phyloP scores from a whole-genome alignment of 805 yeast species.

The Millerozyma acaciae region DNA sequence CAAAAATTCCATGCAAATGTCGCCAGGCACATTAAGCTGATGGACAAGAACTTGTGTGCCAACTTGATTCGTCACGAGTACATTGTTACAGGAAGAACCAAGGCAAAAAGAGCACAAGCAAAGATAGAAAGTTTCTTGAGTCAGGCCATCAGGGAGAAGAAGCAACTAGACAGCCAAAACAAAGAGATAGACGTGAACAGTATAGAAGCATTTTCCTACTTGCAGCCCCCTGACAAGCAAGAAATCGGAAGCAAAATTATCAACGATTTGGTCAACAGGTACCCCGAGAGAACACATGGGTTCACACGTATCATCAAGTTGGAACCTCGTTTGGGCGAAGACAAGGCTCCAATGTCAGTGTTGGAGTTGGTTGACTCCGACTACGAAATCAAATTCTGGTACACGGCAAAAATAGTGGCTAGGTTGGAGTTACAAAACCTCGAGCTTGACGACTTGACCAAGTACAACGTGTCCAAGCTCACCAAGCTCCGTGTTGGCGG shows the following conservation, averaged over 20 bases:
- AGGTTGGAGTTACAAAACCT: constrained; percentile 63
- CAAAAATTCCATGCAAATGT: constrained; percentile 40
- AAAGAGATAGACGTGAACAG: constrained; percentile 12
- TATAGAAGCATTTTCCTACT: constrained; percentile 19
- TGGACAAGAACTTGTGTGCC: constrained; percentile 42
- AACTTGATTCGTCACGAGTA: constrained; percentile 42
- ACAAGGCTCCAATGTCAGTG: constrained; percentile 85
- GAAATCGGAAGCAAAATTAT: constrained; percentile 58
- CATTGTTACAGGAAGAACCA: constrained; percentile 40
- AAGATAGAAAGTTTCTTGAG: constrained; percentile 37
- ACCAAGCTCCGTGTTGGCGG: constrained; percentile 47
- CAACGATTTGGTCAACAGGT: constrained; percentile 61
- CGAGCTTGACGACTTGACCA: constrained; percentile 48
- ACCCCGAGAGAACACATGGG: constrained; percentile 64
- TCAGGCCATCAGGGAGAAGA: constrained; percentile 25
- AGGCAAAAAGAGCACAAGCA: constrained; percentile 42
- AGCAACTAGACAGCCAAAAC: constrained; percentile 12
- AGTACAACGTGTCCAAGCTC: constrained; percentile 52
- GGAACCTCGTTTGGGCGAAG: constrained; percentile 80
- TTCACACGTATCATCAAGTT: constrained; percentile 80
- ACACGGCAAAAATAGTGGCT: constrained; percentile 81
- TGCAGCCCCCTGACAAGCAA: constrained; percentile 47
- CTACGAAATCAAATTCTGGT: constrained; percentile 68
- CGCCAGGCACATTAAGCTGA: constrained; percentile 41
- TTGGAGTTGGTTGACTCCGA: constrained; percentile 75